Conservation (phyloP, 306 rosid species). For the Pachyrhizus erosus region DNA sequence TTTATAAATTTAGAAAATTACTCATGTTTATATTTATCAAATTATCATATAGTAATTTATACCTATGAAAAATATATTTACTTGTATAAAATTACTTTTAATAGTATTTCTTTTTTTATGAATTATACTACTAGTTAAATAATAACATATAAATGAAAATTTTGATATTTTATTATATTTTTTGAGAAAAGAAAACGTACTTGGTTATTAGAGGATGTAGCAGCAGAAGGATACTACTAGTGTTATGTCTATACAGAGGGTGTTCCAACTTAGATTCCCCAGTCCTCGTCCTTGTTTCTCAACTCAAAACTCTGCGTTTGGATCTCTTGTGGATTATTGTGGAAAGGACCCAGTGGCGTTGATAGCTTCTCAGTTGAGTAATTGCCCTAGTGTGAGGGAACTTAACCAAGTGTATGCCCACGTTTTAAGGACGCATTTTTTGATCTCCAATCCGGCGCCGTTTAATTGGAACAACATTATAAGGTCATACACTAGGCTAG, state of each 20-base stretch:
- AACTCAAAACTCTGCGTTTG: not conserved
- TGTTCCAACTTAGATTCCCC: constrained; percentile 34
- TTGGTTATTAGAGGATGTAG: not conserved
- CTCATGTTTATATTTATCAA: no score
- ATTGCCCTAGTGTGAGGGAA: constrained; percentile 40
- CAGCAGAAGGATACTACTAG: not conserved
- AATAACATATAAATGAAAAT: no score
- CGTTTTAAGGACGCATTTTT: constrained; percentile 51
- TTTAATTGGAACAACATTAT: constrained; percentile 75
- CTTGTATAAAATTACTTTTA: no score
- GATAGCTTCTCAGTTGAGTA: constrained; percentile 48
- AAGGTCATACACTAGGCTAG: constrained; percentile 63
- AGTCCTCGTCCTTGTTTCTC: constrained; percentile 33
- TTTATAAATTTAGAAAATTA: no score
- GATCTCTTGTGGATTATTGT: not conserved
- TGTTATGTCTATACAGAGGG: constrained; percentile 36
- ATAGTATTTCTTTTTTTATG: no score
- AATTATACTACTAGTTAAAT: no score
- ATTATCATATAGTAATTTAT: no score
- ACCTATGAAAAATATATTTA: no score
- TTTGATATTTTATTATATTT: no score
- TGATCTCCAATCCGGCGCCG: constrained; percentile 52
- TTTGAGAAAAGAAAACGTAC: no score
- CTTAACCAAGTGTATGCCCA: constrained; percentile 55
- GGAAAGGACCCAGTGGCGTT: constrained; percentile 37